Percentiles rank a stretch among this genome's conserved stretches.
Conservation (phyloP, 495 filamentous ascomycete species). For the Daldinia vernicosa region DNA sequence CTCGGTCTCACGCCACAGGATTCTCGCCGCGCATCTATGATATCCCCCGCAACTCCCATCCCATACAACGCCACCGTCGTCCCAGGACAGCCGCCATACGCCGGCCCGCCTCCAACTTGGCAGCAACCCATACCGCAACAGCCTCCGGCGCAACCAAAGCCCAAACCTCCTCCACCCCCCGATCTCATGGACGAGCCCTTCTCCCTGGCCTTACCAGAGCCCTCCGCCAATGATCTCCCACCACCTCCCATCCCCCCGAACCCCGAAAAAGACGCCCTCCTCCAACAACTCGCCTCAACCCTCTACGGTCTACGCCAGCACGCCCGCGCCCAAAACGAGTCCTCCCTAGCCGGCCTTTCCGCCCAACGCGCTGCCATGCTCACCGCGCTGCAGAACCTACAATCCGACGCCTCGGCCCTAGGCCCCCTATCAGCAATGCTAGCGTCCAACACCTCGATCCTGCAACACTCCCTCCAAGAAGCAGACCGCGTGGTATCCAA, state of each 20-base stretch:
- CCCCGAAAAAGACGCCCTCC: conserved; percentile 91
- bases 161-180: conserved; percentile 64
- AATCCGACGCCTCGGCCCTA: conserved; percentile 75
- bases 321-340: conserved; percentile 69
- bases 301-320: conserved; percentile 71
- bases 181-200: conserved; percentile 75
- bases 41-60: conserved; percentile 41
- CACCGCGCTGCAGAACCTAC: conserved; percentile 69
- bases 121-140: conserved; percentile 37
- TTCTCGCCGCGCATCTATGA: conserved; percentile 40
- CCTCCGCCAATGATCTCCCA: conserved; percentile 49
- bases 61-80: conserved; percentile 32
- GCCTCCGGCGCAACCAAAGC: conserved; percentile 44
- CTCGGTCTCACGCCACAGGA: conserved; percentile 40
- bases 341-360: conserved; percentile 75
- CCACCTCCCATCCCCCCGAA: conserved; percentile 93
- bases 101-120: conserved; percentile 37
- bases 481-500: conserved; percentile 79
- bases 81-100: conserved; percentile 30
- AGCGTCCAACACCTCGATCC: conserved; percentile 76
- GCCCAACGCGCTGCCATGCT: conserved; percentile 83
- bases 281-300: conserved; percentile 76
- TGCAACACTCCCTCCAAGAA: conserved; percentile 77
- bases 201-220: conserved; percentile 69
- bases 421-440: conserved; percentile 73